Evolutionary conservation across 2,329 filamentous ascomycete species (phyloP), one percentile per base, ranked within the genome.

Genomic region (Calonectria naviculata): DNA sequence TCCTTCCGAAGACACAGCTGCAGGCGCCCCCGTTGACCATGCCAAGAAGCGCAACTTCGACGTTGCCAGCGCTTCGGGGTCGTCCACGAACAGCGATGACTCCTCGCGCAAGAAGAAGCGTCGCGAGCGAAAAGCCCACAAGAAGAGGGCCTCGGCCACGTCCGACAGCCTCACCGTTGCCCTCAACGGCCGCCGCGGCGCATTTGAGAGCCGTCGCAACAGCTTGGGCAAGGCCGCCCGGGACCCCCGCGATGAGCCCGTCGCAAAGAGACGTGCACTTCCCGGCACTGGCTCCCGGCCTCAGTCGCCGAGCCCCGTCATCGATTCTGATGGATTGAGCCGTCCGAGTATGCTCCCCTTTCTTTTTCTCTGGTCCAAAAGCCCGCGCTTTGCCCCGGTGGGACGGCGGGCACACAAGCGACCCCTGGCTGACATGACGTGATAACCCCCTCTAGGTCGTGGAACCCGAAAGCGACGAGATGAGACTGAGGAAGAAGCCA

Each of bases 401-500:
- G 34, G 21, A 41, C 34, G 17, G 36, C 38, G 54, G 65, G 54
- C 34, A 46, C 44, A 34, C 28, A 38, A 49, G 13, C 10, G 29
- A 38, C 31, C 67, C 60, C 60, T 49, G 60, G 67, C 52, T 61
- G 28, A 65, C 52, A 66, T 70, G 68, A 61, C 63, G 68, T 70
- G 68, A 66, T 47, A 63, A 26, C 58, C 47, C 26, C 41, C 63
- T 49, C 64, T 8, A 92, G 90, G 89, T 76, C 83, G 84, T 38
- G 93, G 93, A 67, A 94, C 93, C 2, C 88, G 92, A 54, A 88
- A 89, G 73, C 86, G 91, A 38, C 84, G 89, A 7, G 89, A 92
- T 60, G 90, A 92, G 76, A 87, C 82, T 17, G 54, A 72, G n/a
- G 78, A 83, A 31, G 73, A 81, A 56, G 86, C 86, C 34, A 86